Conservation (phyloP, 805 yeast species). For the Allodekkera sacchari region DNA sequence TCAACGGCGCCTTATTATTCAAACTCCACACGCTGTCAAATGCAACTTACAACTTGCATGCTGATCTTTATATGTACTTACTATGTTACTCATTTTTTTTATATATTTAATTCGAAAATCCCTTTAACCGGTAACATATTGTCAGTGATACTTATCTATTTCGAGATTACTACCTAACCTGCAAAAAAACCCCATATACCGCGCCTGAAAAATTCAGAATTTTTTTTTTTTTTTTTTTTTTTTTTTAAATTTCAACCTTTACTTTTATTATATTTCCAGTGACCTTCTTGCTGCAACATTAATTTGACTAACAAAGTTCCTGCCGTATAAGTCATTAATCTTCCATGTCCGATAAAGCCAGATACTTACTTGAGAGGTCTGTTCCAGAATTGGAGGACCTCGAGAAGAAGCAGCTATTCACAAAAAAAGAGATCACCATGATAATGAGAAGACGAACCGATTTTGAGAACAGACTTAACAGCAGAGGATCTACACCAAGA, state of each 20-base stretch:
- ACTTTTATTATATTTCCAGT: background rate
- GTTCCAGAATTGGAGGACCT: constrained; percentile 92
- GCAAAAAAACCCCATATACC: too few species aligned
- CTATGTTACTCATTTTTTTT: too few species aligned
- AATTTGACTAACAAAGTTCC: background rate
- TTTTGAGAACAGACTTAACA: constrained; percentile 82
- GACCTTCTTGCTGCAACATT: background rate
- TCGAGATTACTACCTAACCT: too few species aligned
- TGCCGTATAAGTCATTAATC: too few species aligned
- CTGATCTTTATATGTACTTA: too few species aligned
- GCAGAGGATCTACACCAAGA: constrained; percentile 69
- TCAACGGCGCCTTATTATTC: too few species aligned
- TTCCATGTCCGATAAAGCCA: constrained; percentile 32
- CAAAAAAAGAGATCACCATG: constrained; percentile 69
- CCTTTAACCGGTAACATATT: too few species aligned
- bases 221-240: background rate
- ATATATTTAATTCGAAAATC: too few species aligned
- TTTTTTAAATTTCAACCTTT: background rate
- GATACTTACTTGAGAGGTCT: constrained; percentile 54
- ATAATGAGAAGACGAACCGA: constrained; percentile 92
- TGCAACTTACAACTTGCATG: too few species aligned
- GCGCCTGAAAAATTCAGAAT: too few species aligned
- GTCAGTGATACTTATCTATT: too few species aligned
- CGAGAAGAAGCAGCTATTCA: constrained; percentile 71
- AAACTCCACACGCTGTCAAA: too few species aligned